Base-by-base conservation (phyloP, 1,139 yeast species). In the Protomyces inundatus region DNA sequence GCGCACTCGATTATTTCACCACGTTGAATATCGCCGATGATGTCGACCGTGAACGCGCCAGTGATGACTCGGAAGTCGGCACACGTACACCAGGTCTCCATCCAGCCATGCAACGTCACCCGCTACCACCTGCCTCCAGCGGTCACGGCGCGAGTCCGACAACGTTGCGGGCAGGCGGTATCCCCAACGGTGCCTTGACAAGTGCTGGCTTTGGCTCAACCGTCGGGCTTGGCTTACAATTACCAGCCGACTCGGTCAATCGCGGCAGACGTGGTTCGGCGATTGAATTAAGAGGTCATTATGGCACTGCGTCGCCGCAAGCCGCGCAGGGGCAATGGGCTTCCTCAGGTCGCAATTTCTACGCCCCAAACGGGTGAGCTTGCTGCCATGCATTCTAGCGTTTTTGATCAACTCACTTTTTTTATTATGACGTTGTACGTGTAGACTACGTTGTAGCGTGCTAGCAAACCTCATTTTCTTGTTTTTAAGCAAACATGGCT, bases 401-500 rank as follows among this genome's bases (percentile, higher is more conserved):
- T 23, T 36, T 35, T 12, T 36, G 12, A 36, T 36, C 39, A 36
- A 36, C 1, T 7, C 12, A 36, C 3, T 36, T 36, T 36, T 36
- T 36, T 1, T 16, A 23, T 1, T 16, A 23, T 23, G 23, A 23
- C 23, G 23, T 23, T 23, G 23, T 23, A 23, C 23, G 23, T 23
- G 23, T 23, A 23, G 23, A 23, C 23, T 23, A 23, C 23, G 23
- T 23, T 23, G 23, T 23, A 23, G 23, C 23, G 23, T 23, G 23
- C 23, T 23, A 23, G 23, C 23, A 23, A 23, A 23, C 23, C 23
- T 23, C 35, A 23, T 46, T 10, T 10, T 34, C 37, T 33, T 33
- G 23, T 33, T 51, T 6, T 14, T 64, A 64, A 37, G 66, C 66
- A 64, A 64, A 64, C 64, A 59, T 64, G 46, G 61, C 57, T 33